A percentile compares a stretch with the other conserved stretches of the same genome.
These are phyloP conservation scores for Zymoseptoria crescenta DNA, from an alignment of 2,329 filamentous ascomycete genomes.

Conservation along the genomic window DNA sequence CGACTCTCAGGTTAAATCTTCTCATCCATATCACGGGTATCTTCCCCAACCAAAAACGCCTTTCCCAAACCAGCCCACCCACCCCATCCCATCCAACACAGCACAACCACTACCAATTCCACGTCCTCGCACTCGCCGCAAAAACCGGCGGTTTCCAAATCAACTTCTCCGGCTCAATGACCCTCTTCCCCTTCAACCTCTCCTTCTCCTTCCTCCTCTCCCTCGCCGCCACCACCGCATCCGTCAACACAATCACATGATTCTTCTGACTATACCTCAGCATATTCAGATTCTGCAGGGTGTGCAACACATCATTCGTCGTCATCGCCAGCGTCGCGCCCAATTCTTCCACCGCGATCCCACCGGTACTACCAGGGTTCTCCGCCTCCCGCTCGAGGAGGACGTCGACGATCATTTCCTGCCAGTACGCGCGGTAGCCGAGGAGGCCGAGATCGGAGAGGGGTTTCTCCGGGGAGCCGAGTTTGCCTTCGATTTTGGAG, in stretches of 20 bases:
- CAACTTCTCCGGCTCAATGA: conserved; percentile 69
- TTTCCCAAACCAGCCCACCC: background rate
- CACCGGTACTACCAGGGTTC: conserved; percentile 27
- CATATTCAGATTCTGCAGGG: conserved; percentile 88
- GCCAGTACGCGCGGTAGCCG: conserved; percentile 96
- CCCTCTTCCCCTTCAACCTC: conserved; percentile 69
- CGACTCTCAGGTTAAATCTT: too few species aligned
- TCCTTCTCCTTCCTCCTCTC: conserved; percentile 61
- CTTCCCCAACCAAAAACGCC: background rate
- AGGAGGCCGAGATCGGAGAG: conserved; percentile 87
- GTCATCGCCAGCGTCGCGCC: conserved; percentile 82
- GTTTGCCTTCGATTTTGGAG: conserved; percentile 87
- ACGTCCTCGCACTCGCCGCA: conserved; percentile 78
- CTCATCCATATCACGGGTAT: background rate
- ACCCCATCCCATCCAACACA: background rate
- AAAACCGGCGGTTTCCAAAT: conserved; percentile 97
- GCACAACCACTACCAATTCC: conserved; percentile 70
- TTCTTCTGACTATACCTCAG: conserved; percentile 92
- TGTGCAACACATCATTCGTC: conserved; percentile 93
- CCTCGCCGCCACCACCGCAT: conserved; percentile 63
- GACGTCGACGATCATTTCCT: conserved; percentile 83
- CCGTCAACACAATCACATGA: conserved; percentile 89
- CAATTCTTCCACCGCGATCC: conserved; percentile 78
- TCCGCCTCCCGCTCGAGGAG: conserved; percentile 63
- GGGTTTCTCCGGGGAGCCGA: conserved; percentile 94